A percentile compares a stretch with the other conserved stretches of the same genome.
phyloP scores from a whole-genome alignment of 805 yeast species.

The Starmerella powellii region DNA sequence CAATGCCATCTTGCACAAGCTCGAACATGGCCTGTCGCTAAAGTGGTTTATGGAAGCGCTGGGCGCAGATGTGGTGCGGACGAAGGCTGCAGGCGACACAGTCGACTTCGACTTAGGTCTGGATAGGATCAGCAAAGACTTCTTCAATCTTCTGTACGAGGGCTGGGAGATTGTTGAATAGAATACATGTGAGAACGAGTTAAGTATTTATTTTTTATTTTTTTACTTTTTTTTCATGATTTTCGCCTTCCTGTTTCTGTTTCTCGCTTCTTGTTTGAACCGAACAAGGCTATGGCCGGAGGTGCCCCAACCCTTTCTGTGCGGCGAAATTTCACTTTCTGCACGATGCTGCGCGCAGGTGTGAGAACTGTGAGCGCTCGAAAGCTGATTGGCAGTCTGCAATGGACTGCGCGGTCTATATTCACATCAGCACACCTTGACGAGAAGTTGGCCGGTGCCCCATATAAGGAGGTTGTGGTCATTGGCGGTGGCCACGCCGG shows the following conservation, averaged over 20 bases:
- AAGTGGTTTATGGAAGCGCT: background rate
- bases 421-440: conserved; percentile 12
- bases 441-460: conserved; percentile 1
- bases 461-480: conserved; percentile 53
- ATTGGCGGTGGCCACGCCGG: conserved; percentile 99
- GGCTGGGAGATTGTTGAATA: too few species aligned
- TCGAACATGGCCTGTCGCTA: background rate
- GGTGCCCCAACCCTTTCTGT: too few species aligned
- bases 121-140: background rate
- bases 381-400: background rate
- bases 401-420: conserved; percentile 4
- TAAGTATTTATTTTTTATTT: too few species aligned
- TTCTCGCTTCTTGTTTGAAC: too few species aligned
- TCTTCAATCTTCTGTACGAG: conserved; percentile 4
- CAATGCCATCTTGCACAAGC: background rate
- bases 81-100: background rate
- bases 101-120: background rate
- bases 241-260: too few species aligned
- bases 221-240: too few species aligned
- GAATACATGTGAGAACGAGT: too few species aligned
- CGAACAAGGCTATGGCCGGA: too few species aligned
- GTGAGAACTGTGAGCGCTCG: background rate
- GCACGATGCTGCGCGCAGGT: too few species aligned
- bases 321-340: too few species aligned
- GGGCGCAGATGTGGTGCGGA: background rate